Base-by-base conservation (phyloP, 345 rosid genomes). In the Pelargonium nanum region DNA sequence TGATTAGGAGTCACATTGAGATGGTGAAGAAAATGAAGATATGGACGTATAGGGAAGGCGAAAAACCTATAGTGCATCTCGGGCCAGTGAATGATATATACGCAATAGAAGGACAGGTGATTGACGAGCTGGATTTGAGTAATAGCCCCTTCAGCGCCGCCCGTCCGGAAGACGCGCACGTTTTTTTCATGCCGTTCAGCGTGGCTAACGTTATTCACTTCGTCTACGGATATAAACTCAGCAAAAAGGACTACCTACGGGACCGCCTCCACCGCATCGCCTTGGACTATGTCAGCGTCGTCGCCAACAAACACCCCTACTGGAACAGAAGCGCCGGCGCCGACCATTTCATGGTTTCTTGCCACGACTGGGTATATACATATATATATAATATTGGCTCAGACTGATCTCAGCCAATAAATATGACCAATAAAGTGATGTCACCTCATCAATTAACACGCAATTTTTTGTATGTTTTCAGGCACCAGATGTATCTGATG, bases 311-410 rank as follows among this genome's bases (percentile, higher is more conserved):
- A 59, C 71, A 83, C 61, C 71, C 76, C 15, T 80, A 73, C 52
- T 80, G 93, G 96, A 85, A 85, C 34, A 62, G 80, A 68, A 83
- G 80, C 70, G 40, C 22, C 3, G 88, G 90, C 0, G 85, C 85
- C 1, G 88, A 85, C 51, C 93, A 85, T 71, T 81, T 85, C 50
- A 64, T 82, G 64, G 77, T 77, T 57, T 81, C 88, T 4, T 85
- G 88, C 56, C 92, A 83, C n/a, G 86, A 85, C 25, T 81, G 88
- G 91, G 86, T 79, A 75, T 13, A 26, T 2, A n/a, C n/a, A n/a
- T n/a, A n/a, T n/a, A n/a, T n/a, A n/a, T n/a, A n/a, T n/a, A n/a
- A n/a, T n/a, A n/a, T n/a, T n/a, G n/a, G n/a, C n/a, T n/a, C n/a
- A n/a, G n/a, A n/a, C n/a, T n/a, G n/a, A n/a, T n/a, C n/a, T n/a